Base-by-base conservation (phyloP, 495 filamentous ascomycete genomes). In the Podospora appendiculata region DNA sequence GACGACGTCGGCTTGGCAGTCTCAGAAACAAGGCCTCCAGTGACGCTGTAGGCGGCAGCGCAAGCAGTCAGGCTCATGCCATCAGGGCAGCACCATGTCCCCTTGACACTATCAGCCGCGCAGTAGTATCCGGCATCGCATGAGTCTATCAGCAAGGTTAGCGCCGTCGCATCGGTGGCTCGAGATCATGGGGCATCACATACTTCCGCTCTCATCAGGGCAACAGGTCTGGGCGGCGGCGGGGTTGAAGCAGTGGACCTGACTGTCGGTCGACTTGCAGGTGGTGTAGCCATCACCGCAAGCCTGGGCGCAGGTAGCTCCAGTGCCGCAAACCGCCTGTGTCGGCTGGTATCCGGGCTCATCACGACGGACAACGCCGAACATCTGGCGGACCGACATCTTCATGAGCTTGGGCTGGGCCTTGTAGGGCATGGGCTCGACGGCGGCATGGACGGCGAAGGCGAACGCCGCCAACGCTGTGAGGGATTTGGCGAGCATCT, bases 111-210 rank as follows among this genome's bases (percentile, higher is more conserved):
- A 46, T 75, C 71, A 46, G 63, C 58, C 2, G 72, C 61, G 62
- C 74, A 77, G 61, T 72, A 77, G 62, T 69, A 76, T 14, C 72
- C 74, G 14, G 56, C 45, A 25, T 76, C 73, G 58, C 74, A 77
- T 35, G 74, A 71, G 56, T 68, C 74, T 77, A 48, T 39, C 4
- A 34, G 10, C 13, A 39, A 50, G 16, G 36, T 47, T 48, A 48
- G 57, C 67, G 25, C 25, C 25, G 16, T 42, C 35, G 10, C 17
- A 0, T n/a, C n/a, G 38, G 17, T 16, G 12, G 34, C 0, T 16
- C 25, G 32, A 32, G 1, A 35, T 45, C n/a, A 35, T 44, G 8
- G 51, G 43, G 9, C 35, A 40, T 33, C 8, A 68, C 71, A 48
- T 61, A 77, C 74, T 70, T 54, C 74, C 74, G 44, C 62, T 64